Evolutionary conservation across 2,329 filamentous ascomycete genomes (phyloP), one percentile per base, ranked within the genome.

Genomic region (Neofusicoccum laricinum): DNA sequence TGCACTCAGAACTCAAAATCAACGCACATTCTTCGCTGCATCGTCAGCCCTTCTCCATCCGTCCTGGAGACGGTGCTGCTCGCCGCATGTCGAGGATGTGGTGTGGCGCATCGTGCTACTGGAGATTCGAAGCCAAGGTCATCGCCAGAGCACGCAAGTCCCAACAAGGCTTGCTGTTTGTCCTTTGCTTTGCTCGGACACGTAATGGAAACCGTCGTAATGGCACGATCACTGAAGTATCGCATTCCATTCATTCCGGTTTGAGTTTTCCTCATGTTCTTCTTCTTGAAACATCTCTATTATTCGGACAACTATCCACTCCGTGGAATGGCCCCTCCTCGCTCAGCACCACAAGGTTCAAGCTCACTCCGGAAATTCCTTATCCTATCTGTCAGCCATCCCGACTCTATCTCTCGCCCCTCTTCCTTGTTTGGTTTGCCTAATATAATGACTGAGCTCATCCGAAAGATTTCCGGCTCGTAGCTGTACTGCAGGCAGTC

Each of bases 401-500:
- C 76, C 14, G 51, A 66, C 74, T 67, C 4, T 67, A 69, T 25
- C 64, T 67, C 4, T 61, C 68, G 10, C 68, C 68, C 15, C 61
- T 65, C 43, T 66, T 69, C 15, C 59, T 59, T 14, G 45, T 45
- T 62, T 41, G 66, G 64, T 12, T 49, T 69, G 25, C 73, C 75
- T 8, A 77, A 63, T 19, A 72, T 59, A 2, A 78, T 51, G 0
- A 70, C 68, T 34, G 74, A 75, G 19, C 75, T 71, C 0, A 75
- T 67, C 58, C 73, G 69, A 59, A 76, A 78, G 43, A 74, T 70
- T 0, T 73, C 72, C 4, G 73, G 69, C 4, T 69, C 69, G 15
- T 71, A 73, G 7, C 71, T 72, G 74, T 75, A 78, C 63, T 79
- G 76, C 59, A 78, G 15, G 48, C 77, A 79, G 14, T 77, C 71